Evolutionary conservation across 352 stramenopile genomes (phyloP).

Genomic region (Globisporangium acanthophoron): DNA sequence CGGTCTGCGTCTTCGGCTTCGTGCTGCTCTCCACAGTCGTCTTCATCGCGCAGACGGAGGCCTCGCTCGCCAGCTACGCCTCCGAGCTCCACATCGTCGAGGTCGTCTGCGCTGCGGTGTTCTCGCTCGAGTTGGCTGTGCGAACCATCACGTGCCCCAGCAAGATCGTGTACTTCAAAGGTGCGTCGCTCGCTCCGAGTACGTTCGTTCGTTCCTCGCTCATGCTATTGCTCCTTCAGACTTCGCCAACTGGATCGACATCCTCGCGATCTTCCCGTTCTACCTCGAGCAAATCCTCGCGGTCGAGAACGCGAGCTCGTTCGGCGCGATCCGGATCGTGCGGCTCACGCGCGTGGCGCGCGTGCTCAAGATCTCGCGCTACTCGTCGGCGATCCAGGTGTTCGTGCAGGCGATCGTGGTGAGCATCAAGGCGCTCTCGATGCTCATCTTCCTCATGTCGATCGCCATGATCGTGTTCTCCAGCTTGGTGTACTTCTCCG

Average conservation of each 20-base stretch:
- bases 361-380: conserved; percentile 85
- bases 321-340: conserved; percentile 78
- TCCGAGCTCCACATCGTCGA: conserved; percentile 33
- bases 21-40: conserved; percentile 59
- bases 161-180: conserved; percentile 38
- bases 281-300: conserved; percentile 71
- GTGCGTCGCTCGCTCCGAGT: conserved; percentile 17
- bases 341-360: conserved; percentile 77
- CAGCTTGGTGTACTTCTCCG: conserved; percentile 79
- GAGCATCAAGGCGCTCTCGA: conserved; percentile 76
- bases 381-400: conserved; percentile 81
- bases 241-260: conserved; percentile 77
- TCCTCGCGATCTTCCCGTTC: conserved; percentile 78
- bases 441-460: conserved; percentile 84
- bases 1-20: conserved; percentile 52
- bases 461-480: conserved; percentile 86
- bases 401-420: conserved; percentile 72
- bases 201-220: too few relatives aligned
- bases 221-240: conserved; percentile 21
- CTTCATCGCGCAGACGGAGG: conserved; percentile 67
- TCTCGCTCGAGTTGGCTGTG: conserved; percentile 55
- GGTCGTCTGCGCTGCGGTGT: conserved; percentile 42
- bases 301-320: conserved; percentile 57
- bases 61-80: conserved; percentile 28
- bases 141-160: conserved; percentile 46